Evolutionary conservation across 2,329 filamentous ascomycete genomes (phyloP), one percentile per base, ranked within the genome.

Genomic region (Paecilomyces dactylethromorphus): DNA sequence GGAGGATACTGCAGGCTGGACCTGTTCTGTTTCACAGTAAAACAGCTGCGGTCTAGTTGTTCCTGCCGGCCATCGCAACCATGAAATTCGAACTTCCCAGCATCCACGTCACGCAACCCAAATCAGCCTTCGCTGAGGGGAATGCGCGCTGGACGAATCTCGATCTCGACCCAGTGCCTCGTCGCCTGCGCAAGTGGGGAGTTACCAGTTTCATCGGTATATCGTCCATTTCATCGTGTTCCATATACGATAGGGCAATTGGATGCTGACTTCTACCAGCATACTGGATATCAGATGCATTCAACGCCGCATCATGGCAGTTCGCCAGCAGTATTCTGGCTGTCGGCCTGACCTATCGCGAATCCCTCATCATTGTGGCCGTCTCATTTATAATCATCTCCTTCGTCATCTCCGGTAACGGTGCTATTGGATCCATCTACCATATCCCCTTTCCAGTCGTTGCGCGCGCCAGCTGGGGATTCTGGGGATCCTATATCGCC

Each of bases 331-430:
- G 77, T 53, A 79, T 82, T 59, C 70, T 82, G 11, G 74, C 78
- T 11, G 75, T 81, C 24, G 82, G 83, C 2, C 72, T 86, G 21
- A 80, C 76, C 57, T 85, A 82, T 76, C 75, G 78, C 54, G 84
- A 86, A 55, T 68, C 68, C 1, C 53, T 71, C 6, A 76, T 72
- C 51, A 85, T 83, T 59, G 77, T 82, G 31, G 79, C 79, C 15
- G 68, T 81, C 18, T 76, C 74, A 15, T 81, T 81, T 70, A 78
- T 82, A 65, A 79, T 82, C 58, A 78, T 83, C 49, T 81, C 78
- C 35, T 77, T 84, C 51, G 83, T 87, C n/a, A 87, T 87, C 51
- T 81, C 82, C 12, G 75, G 81, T 11, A 86, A 84, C 63, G 84
- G 85, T 21, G 82, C 84, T 13, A 79, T 85, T 53, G 78, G 76